Conservation (phyloP, 495 filamentous ascomycete species). For the Aeminium ludgeri region DNA sequence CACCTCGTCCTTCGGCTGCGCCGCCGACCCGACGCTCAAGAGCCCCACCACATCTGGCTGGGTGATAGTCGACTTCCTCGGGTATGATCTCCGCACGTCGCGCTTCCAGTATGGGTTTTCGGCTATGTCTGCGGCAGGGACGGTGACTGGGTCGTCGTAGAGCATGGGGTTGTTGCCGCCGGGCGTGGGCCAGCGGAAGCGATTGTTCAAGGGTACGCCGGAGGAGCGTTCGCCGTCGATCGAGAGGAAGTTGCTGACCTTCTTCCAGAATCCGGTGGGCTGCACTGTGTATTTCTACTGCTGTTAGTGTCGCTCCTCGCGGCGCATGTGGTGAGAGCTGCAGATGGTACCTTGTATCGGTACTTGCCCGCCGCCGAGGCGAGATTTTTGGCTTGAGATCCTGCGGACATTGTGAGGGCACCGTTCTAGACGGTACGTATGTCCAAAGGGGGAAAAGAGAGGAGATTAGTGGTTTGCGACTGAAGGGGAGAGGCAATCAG, state of each 20-base stretch:
- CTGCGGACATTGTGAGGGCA: no score
- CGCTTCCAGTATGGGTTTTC: constrained; percentile 99
- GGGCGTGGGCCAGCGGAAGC: constrained; percentile 78
- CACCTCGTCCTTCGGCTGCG: constrained; percentile 58
- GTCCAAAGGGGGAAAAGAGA: no score
- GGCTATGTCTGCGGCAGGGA: constrained; percentile 86
- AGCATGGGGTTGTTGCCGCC: constrained; percentile 54
- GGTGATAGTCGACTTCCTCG: constrained; percentile 58
- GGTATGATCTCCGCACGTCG: constrained; percentile 70
- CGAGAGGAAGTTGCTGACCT: constrained; percentile 57
- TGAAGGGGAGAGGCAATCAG: no score
- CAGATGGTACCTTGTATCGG: no score
- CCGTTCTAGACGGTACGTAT: no score
- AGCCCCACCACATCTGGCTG: constrained; percentile 77
- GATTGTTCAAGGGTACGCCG: constrained; percentile 81
- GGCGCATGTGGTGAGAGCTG: no score
- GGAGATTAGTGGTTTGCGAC: no score
- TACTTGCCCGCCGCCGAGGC: no score
- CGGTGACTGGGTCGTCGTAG: constrained; percentile 81
- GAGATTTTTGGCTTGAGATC: no score
- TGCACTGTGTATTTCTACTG: constrained; percentile 95
- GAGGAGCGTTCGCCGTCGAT: constrained; percentile 80
- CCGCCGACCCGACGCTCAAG: constrained; percentile 67
- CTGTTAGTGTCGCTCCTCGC: not conserved
- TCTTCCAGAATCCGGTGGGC: constrained; percentile 77